phyloP scores from a whole-genome alignment of 2,329 filamentous ascomycete genomes.

The Dactylonectria estremocensis region DNA sequence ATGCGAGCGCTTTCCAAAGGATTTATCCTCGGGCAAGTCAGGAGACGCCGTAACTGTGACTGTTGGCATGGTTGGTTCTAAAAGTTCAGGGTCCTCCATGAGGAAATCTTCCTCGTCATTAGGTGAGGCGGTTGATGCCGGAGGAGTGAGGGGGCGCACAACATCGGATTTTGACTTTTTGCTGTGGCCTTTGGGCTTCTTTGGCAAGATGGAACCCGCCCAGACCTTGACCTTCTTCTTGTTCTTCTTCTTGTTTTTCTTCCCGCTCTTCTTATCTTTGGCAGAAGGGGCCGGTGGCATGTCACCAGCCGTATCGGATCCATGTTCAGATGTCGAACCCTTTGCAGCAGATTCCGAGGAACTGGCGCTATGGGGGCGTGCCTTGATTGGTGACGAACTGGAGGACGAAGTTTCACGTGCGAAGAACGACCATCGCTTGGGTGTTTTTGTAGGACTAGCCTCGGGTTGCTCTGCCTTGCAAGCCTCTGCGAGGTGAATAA shows the following conservation, averaged over 20 bases:
- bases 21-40: constrained; percentile 45
- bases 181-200: constrained; percentile 69
- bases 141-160: constrained; percentile 64
- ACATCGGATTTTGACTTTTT: constrained; percentile 59
- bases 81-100: constrained; percentile 44
- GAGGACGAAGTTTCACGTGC: constrained; percentile 69
- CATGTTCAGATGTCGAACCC: constrained; percentile 56
- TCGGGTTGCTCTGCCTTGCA: constrained; percentile 54
- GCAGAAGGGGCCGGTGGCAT: constrained; percentile 38
- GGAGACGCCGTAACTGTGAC: constrained; percentile 61
- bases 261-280: constrained; percentile 50
- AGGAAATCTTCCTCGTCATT: constrained; percentile 52
- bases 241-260: constrained; percentile 58
- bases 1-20: constrained; percentile 57
- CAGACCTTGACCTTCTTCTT: constrained; percentile 83
- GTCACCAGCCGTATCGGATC: constrained; percentile 49
- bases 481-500: constrained; percentile 60
- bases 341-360: constrained; percentile 59
- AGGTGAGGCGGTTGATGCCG: constrained; percentile 51
- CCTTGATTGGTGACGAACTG: constrained; percentile 62
- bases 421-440: constrained; percentile 75
- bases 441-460: constrained; percentile 65
- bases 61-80: constrained; percentile 54
- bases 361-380: constrained; percentile 63
- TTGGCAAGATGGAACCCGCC: constrained; percentile 77